Base-by-base conservation (phyloP, 208 protist species). In the Leishmania arabica region DNA sequence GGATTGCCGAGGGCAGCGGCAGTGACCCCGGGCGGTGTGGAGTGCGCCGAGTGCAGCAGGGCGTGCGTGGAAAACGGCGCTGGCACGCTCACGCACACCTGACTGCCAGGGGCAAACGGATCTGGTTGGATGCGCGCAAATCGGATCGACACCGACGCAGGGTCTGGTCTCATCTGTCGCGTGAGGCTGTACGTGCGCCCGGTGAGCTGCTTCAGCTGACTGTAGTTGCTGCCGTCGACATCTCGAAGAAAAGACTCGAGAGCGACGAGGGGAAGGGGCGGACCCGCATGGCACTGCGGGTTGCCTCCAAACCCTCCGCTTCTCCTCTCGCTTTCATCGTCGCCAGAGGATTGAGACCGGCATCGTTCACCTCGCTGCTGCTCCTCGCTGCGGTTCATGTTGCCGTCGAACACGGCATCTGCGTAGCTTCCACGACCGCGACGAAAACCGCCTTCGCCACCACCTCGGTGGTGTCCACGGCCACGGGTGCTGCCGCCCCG, bases 21-120 rank as follows among this genome's bases (percentile, higher is more conserved):
- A 17, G 21, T 53, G 24, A 64, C 37, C 11, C 42, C 17, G 9
- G 56, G 47, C 31, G 62, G 31, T 21, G 75, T 49, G 8, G 72
- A 21, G 31, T 27, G 9, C 24, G 65, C 31, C 13, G 75, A 75
- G 58, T 71, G 54, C 34, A 84, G 60, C 34, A 81, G 64, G 1
- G 62, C 27, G 7, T 56, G 49, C 0, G 9, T 54, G 15, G 65
- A 2, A 34, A 87, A 84, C 19, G 80, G 71, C 65, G 92, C 86
- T 3, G 86, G 84, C n/a, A 94, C 24, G 47, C 81, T 75, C 64
- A 93, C 56, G 51, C 80, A 72, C 15, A 95, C 65, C 27, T 88
- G 90, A 85, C 90, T 94, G 1, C 93, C 93, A 7, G 93, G 93
- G 1, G 93, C 93, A 83, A 91, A 96, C 40, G 93, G 93, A 74